A percentile compares a stretch with the other conserved stretches of the same genome.
Conservation (phyloP, 148 eudicot species). For the Rhododendron vialii region DNA sequence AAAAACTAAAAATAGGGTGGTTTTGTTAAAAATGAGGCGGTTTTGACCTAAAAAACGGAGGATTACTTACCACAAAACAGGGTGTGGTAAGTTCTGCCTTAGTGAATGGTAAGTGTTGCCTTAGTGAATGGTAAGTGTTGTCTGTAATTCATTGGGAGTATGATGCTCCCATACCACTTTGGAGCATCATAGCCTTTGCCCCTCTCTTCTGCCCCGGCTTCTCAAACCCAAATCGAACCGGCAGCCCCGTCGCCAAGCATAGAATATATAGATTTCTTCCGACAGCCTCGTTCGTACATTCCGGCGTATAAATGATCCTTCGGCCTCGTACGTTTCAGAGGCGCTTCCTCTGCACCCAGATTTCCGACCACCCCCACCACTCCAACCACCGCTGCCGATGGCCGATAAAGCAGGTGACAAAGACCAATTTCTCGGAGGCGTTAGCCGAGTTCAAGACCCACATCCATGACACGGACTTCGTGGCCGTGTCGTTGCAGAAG, state of each 20-base stretch:
- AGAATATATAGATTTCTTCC: neutral
- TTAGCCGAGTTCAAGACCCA: conserved; percentile 40
- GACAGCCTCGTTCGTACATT: neutral
- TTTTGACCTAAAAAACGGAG: too few species aligned
- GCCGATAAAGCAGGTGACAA: conserved; percentile 70
- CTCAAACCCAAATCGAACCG: neutral
- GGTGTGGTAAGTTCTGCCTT: too few species aligned
- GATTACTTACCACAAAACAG: too few species aligned
- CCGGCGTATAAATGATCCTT: neutral
- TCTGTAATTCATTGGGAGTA: too few species aligned
- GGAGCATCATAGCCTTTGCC: too few species aligned
- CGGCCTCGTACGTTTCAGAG: conserved; percentile 13
- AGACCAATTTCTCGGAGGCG: conserved; percentile 54
- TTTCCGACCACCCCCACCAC: neutral
- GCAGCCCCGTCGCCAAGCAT: neutral
- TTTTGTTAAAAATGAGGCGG: too few species aligned
- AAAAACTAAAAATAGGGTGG: too few species aligned
- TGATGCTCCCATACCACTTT: too few species aligned
- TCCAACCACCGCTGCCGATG: conserved; percentile 21
- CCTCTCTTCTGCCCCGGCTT: neutral
- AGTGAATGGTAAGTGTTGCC: too few species aligned
- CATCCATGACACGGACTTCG: conserved; percentile 47
- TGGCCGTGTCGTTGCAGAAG: conserved; percentile 67
- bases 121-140: too few species aligned
- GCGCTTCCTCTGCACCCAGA: conserved; percentile 33